phyloP scores from a whole-genome alignment of 2,329 filamentous ascomycete species.

The Calonectria leucothoes region DNA sequence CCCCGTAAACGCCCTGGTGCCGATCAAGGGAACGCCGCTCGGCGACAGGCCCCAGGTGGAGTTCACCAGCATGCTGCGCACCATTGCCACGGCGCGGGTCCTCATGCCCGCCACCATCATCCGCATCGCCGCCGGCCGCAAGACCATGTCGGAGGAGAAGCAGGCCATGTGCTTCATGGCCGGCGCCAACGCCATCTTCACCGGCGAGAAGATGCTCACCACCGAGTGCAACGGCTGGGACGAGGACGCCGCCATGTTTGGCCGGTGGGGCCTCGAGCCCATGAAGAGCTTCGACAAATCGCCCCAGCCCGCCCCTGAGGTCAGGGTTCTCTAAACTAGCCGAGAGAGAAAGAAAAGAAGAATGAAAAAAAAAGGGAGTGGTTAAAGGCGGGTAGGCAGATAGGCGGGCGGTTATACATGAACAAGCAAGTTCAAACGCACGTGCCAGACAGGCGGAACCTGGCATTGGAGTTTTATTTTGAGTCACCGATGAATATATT shows the following conservation, averaged over 20 bases:
- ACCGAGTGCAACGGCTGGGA: slow-evolving; percentile 94
- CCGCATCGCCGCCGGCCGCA: slow-evolving; percentile 85
- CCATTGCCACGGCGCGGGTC: slow-evolving; percentile 84
- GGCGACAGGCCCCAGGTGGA: slow-evolving; percentile 78
- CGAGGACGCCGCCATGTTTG: slow-evolving; percentile 86
- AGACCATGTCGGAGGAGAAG: slow-evolving; percentile 88
- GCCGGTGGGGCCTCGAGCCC: slow-evolving; percentile 82
- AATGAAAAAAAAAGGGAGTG: not conserved
- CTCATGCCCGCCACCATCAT: slow-evolving; percentile 90
- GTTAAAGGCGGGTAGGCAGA: not conserved
- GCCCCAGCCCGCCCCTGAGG: slow-evolving; percentile 37
- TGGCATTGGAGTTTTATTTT: slow-evolving; percentile 5
- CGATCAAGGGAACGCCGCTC: slow-evolving; percentile 89
- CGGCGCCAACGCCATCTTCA: slow-evolving; percentile 94
- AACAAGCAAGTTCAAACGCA: not conserved
- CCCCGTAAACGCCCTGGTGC: slow-evolving; percentile 90
- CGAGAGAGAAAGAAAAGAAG: not conserved
- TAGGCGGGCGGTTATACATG: not conserved
- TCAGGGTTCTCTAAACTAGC: slow-evolving; percentile 35
- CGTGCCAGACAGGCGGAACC: not conserved
- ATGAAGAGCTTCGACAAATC: slow-evolving; percentile 71
- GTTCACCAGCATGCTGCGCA: slow-evolving; percentile 83
- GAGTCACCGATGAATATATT: not conserved
- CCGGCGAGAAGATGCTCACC: slow-evolving; percentile 94
- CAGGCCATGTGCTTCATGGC: slow-evolving; percentile 91